Percentiles rank a stretch among this genome's conserved stretches.
These are phyloP conservation scores for Fusarium lyarnte DNA, from an alignment of 2,329 filamentous ascomycete genomes.

Conservation along the genomic window DNA sequence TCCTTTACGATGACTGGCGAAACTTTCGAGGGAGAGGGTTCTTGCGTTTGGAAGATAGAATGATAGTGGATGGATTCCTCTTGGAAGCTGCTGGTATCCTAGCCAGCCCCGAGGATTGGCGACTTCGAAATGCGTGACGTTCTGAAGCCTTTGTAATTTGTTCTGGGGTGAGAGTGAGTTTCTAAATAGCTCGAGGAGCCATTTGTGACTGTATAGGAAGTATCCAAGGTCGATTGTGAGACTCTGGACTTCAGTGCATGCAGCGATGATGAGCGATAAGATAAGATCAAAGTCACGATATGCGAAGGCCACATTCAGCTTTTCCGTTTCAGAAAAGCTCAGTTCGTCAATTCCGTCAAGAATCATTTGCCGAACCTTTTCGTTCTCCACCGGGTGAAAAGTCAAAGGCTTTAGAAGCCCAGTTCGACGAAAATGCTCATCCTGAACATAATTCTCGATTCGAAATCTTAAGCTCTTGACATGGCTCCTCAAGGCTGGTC, in stretches of 20 bases:
- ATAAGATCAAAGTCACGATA: not conserved
- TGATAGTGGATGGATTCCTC: fast-evolving
- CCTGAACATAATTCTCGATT: not conserved
- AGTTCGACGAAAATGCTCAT: not conserved
- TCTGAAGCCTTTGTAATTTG: not conserved
- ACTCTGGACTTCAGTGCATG: not conserved
- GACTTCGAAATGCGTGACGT: not conserved
- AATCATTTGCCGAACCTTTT: fast-evolving
- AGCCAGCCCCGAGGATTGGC: not conserved
- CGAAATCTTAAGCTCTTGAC: not conserved
- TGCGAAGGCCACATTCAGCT: fast-evolving
- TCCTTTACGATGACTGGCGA: not conserved
- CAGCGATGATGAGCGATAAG: not conserved
- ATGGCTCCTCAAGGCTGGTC: not conserved
- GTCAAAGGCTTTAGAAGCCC: not conserved
- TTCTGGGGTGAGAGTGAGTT: fast-evolving
- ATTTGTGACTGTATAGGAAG: not conserved
- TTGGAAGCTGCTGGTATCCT: not conserved
- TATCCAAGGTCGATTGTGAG: not conserved
- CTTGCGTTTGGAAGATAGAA: not conserved
- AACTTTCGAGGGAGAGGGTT: not conserved
- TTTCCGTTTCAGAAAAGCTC: not conserved
- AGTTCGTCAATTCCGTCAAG: not conserved
- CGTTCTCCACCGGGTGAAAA: not conserved
- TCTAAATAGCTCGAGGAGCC: not conserved